These are phyloP conservation scores for Pelargonium citronellum DNA, from an alignment of 441 rosid genomes.

Conservation along the genomic window DNA sequence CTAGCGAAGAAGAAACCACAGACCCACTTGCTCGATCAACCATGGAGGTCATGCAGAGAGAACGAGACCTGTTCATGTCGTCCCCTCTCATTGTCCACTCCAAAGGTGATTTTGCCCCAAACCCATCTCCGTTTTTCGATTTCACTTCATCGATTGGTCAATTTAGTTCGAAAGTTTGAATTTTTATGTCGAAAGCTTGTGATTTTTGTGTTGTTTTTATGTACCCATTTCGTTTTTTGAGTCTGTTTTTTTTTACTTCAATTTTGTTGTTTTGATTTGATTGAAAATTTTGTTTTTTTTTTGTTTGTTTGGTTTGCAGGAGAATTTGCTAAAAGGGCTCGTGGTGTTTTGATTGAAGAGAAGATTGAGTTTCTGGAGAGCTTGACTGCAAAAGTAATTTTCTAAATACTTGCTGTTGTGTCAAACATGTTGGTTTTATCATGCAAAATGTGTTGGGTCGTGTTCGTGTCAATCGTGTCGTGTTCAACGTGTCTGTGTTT, in stretches of 20 bases:
- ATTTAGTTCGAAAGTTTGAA: not conserved
- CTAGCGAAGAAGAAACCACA: not conserved
- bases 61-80: slow-evolving; percentile 7
- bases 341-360: slow-evolving; percentile 70
- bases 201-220: not conserved
- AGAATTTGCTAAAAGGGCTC: slow-evolving; percentile 37
- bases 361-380: slow-evolving; percentile 84
- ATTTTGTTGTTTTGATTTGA: not conserved
- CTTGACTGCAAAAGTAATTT: slow-evolving; percentile 61
- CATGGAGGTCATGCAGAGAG: not conserved
- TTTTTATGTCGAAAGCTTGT: not conserved
- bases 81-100: not conserved
- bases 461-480: no score
- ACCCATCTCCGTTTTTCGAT: not conserved
- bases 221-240: not conserved
- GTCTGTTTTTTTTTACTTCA: not conserved
- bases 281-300: no score
- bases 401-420: not conserved
- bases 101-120: not conserved
- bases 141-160: not conserved
- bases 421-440: no score
- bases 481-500: no score
- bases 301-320: slow-evolving; percentile 27
- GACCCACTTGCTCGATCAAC: not conserved
- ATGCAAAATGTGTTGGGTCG: no score